Evolutionary conservation across 805 yeast genomes (phyloP).

Genomic region (Spathaspora arborariae): DNA sequence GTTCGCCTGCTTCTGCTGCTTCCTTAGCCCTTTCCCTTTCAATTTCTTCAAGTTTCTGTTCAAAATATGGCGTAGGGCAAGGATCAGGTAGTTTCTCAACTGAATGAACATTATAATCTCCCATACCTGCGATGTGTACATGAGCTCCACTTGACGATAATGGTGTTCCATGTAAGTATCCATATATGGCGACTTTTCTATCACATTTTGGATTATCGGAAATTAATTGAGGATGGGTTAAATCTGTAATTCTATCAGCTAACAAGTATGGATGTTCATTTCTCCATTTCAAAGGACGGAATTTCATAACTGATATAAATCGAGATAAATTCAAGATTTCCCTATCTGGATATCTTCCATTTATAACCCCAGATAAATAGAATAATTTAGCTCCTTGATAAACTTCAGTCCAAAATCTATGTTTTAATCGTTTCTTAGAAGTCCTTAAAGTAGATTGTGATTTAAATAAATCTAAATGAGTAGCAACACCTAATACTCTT

Average conservation of each 20-base stretch:
- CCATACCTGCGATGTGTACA: conserved; percentile 94
- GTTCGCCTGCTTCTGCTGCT: conserved; percentile 59
- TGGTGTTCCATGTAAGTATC: conserved; percentile 93
- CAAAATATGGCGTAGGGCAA: conserved; percentile 94
- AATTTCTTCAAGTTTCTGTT: conserved; percentile 76
- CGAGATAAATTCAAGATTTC: conserved; percentile 89
- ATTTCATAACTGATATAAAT: conserved; percentile 95
- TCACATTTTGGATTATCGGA: conserved; percentile 80
- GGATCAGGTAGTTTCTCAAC: conserved; percentile 96
- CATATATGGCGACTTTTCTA: conserved; percentile 86
- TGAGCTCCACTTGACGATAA: conserved; percentile 63
- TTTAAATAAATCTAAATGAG: conserved; percentile 92
- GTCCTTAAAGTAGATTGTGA: conserved; percentile 85
- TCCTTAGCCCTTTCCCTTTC: conserved; percentile 70
- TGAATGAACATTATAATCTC: conserved; percentile 72
- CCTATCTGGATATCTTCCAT: conserved; percentile 97
- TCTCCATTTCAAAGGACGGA: conserved; percentile 98
- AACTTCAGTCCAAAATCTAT: conserved; percentile 98
- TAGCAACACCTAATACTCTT: conserved; percentile 88
- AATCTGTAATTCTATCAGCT: conserved; percentile 87
- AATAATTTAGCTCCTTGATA: conserved; percentile 97
- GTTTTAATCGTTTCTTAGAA: conserved; percentile 85
- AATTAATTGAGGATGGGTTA: conserved; percentile 85
- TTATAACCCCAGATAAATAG: conserved; percentile 90
- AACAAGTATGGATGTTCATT: conserved; percentile 94